A percentile compares a stretch with the other conserved stretches of the same genome.
phyloP scores from a whole-genome alignment of 352 stramenopile genomes.

The Phytophthora sp. region DNA sequence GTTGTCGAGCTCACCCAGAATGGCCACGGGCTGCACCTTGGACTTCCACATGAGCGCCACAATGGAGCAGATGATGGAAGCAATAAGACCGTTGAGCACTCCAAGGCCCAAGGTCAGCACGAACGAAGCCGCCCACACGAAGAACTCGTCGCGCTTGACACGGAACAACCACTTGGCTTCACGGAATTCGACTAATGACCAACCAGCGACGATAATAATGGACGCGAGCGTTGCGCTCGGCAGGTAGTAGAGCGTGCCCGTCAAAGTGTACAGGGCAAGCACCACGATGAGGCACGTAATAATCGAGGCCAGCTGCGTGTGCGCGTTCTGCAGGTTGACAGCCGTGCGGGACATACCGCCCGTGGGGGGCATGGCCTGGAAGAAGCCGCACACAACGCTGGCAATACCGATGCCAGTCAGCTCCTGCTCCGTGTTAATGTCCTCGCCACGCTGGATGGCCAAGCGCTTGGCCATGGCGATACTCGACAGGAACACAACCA shows the following conservation, averaged over 20 bases:
- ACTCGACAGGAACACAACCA: constrained; percentile 10
- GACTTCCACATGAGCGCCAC: constrained; percentile 14
- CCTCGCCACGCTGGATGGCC: constrained; percentile 6
- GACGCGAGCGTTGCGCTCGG: constrained; percentile 8
- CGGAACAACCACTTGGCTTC: constrained; percentile 10
- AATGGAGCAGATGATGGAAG: constrained; percentile 6
- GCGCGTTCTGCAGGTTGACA: constrained; percentile 12
- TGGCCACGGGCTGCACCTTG: constrained; percentile 10
- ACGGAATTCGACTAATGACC: constrained; percentile 3
- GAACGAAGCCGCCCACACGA: constrained; percentile 9
- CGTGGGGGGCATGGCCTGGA: constrained; percentile 13
- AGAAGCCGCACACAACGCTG: constrained; percentile 11
- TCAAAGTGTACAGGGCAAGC: constrained; percentile 7
- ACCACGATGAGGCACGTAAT: constrained; percentile 9
- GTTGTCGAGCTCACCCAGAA: constrained; percentile 6
- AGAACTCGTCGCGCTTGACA: constrained; percentile 10
- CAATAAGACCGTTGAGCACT: constrained; percentile 8
- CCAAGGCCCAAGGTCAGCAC: constrained; percentile 3
- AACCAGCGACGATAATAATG: constrained; percentile 8
- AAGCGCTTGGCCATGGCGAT: constrained; percentile 12
- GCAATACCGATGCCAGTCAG: constrained; percentile 5
- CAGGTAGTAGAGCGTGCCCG: constrained; percentile 8
- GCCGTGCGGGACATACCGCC: constrained; percentile 8
- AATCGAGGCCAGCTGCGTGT: constrained; percentile 7
- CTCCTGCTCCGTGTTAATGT: constrained; percentile 13